Evolutionary conservation across 1,284 basidiomycete species (phyloP), one percentile per base, ranked within the genome.

Genomic region (Papiliotrema nemorosa): DNA sequence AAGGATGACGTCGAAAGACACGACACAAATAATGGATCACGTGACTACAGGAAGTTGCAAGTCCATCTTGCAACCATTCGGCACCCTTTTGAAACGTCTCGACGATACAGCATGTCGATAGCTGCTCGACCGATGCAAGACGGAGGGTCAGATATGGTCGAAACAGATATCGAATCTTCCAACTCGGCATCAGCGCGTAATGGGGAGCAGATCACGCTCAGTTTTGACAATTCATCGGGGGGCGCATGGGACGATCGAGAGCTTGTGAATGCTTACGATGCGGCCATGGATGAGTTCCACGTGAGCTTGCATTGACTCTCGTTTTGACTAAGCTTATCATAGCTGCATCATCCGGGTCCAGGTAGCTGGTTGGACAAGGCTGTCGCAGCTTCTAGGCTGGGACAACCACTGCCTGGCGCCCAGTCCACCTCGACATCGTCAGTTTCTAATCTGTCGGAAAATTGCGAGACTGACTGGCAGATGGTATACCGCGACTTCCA

Each of bases 331-430:
- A 31, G 44, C 34, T 49, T 16, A 44, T 25, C 24, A n/a, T 54
- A 73, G 70, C 40, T 64, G 22, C 71, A 73, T 57, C 69, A 75
- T 44, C 73, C 73, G 0, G 73, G 73, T 24, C 70, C 71, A 0
- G 73, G 73, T n/a, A 57, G 59, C 16, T 75, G 73, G 73, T 60
- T 75, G 13, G 73, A 75, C 52, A 74, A 75, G 51, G 66, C 66
- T 5, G 73, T 70, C 0, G 73, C 73, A 2, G 71, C 71, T 2
- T 47, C 67, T 42, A 66, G 66, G 0, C 50, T 60, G 33, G 73
- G 72, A 0, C 52, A 64, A 35, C 65, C 69, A 1, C 45, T 75
- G 5, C 60, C 64, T 0, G 70, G 69, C 2, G 68, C 64, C 0
- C 54, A 59, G 3, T 53, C 57, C n/a, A 59, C 60, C 21, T 62